Percentiles rank a stretch among this genome's conserved stretches.
These are phyloP conservation scores for Platismatia glauca DNA, from an alignment of 495 filamentous ascomycete species.

Conservation along the genomic window DNA sequence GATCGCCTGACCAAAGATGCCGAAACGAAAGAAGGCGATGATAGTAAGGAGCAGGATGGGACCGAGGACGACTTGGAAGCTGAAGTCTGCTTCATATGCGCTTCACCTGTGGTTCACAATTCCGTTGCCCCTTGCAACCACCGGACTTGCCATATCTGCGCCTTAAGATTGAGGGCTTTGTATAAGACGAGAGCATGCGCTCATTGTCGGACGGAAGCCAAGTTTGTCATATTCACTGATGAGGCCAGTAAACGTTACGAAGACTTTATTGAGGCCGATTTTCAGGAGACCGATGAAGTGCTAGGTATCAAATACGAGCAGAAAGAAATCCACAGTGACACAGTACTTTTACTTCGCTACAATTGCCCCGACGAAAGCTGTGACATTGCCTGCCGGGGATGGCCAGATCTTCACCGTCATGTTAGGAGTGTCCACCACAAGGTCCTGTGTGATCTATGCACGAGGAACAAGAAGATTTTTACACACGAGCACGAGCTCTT, in stretches of 20 bases:
- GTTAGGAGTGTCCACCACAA: conserved; percentile 72
- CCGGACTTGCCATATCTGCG: conserved; percentile 90
- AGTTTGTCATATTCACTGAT: conserved; percentile 86
- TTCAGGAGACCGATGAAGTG: conserved; percentile 65
- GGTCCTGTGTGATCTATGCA: conserved; percentile 92
- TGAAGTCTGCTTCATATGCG: conserved; percentile 95
- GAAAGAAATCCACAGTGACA: conserved; percentile 79
- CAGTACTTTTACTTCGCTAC: conserved; percentile 76
- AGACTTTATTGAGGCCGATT: conserved; percentile 65
- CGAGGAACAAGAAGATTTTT: conserved; percentile 92
- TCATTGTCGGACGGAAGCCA: conserved; percentile 80
- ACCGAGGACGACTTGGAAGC: conserved; percentile 53
- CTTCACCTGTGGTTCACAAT: conserved; percentile 72
- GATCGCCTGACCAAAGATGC: conserved; percentile 36
- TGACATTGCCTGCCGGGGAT: conserved; percentile 82
- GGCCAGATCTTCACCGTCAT: conserved; percentile 90
- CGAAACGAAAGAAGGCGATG: conserved; percentile 23
- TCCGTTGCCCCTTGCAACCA: conserved; percentile 91
- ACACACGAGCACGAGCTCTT: conserved; percentile 98
- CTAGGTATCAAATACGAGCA: conserved; percentile 87
- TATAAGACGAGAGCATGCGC: conserved; percentile 95
- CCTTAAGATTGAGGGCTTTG: conserved; percentile 75
- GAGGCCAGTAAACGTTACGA: conserved; percentile 69
- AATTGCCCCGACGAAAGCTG: conserved; percentile 85
- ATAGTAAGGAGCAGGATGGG: conserved; percentile 20